A percentile compares a stretch with the other conserved stretches of the same genome.
Evolutionary conservation across 2,329 filamentous ascomycete species (phyloP).

Genomic region (Penicillium sp.): DNA sequence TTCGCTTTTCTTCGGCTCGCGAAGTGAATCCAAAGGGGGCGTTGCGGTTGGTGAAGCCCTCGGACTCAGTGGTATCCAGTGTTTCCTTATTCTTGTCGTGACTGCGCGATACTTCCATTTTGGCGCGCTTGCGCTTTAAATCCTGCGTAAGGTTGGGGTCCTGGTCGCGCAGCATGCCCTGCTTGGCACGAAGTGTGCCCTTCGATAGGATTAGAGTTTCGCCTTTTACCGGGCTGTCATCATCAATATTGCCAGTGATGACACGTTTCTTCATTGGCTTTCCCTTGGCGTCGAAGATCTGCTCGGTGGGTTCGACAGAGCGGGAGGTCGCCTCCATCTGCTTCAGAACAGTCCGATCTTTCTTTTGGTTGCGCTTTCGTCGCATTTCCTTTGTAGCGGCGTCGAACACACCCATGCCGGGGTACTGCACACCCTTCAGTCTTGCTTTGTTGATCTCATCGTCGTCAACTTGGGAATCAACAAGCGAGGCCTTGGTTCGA

Average conservation of each 20-base stretch:
- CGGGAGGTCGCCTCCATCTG: constrained; percentile 50
- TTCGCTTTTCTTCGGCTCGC: too few species aligned
- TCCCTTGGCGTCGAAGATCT: constrained; percentile 50
- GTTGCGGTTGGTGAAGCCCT: background rate
- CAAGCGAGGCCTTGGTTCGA: too few species aligned
- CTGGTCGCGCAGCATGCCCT: constrained; percentile 29
- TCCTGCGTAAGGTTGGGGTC: constrained; percentile 35
- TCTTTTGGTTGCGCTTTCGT: constrained; percentile 54
- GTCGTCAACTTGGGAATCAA: constrained; percentile 13
- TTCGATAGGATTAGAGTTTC: constrained; percentile 46
- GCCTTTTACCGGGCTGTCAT: constrained; percentile 49
- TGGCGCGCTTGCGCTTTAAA: constrained; percentile 27
- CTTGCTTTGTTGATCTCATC: constrained; percentile 41
- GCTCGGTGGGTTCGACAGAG: constrained; percentile 49
- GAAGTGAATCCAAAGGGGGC: constrained; percentile 7
- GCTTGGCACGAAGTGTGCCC: constrained; percentile 33
- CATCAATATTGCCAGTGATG: constrained; percentile 52
- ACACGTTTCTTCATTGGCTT: constrained; percentile 45
- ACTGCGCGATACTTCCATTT: constrained; percentile 15
- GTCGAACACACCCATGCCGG: constrained; percentile 56
- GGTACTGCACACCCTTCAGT: constrained; percentile 52
- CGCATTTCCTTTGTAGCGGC: constrained; percentile 52
- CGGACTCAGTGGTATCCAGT: background rate
- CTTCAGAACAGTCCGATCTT: constrained; percentile 48
- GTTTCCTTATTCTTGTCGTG: constrained; percentile 11